Evolutionary conservation across 495 filamentous ascomycete species (phyloP).

Genomic region (Aspergillus steynii): DNA sequence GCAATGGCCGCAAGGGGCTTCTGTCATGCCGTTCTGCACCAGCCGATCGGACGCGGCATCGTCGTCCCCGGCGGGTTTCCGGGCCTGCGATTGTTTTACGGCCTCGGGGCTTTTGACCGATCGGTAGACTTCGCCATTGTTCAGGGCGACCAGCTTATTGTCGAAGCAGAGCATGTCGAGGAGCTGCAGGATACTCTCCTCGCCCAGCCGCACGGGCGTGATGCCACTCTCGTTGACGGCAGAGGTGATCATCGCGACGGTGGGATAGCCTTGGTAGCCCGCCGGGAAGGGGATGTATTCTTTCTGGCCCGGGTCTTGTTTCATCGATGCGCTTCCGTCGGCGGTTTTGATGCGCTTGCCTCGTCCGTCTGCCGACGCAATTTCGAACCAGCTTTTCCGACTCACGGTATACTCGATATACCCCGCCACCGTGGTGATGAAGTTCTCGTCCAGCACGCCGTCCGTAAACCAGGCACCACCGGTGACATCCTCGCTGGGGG

Average conservation of each 20-base stretch:
- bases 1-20: slow-evolving; percentile 87
- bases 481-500: slow-evolving; percentile 82
- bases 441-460: slow-evolving; percentile 79
- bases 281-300: slow-evolving; percentile 64
- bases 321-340: slow-evolving; percentile 36
- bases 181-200: slow-evolving; percentile 74
- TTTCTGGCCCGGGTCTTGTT: slow-evolving; percentile 34
- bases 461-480: slow-evolving; percentile 94
- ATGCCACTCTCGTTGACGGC: slow-evolving; percentile 67
- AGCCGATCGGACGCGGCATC: slow-evolving; percentile 27
- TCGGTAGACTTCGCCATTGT: slow-evolving; percentile 53
- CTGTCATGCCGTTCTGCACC: slow-evolving; percentile 70
- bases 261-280: slow-evolving; percentile 73
- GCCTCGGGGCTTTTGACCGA: slow-evolving; percentile 41
- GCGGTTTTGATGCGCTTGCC: slow-evolving; percentile 47
- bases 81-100: slow-evolving; percentile 43
- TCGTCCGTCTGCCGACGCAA: slow-evolving; percentile 25
- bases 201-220: slow-evolving; percentile 62
- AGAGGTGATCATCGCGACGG: slow-evolving; percentile 66
- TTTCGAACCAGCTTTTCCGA: slow-evolving; percentile 64
- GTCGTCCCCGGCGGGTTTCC: slow-evolving; percentile 33
- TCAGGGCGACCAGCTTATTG: slow-evolving; percentile 58
- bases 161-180: slow-evolving; percentile 86
- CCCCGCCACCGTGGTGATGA: slow-evolving; percentile 70
- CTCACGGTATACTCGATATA: slow-evolving; percentile 73